Conservation (phyloP, 495 filamentous ascomycete species). For the Neurospora intermedia region DNA sequence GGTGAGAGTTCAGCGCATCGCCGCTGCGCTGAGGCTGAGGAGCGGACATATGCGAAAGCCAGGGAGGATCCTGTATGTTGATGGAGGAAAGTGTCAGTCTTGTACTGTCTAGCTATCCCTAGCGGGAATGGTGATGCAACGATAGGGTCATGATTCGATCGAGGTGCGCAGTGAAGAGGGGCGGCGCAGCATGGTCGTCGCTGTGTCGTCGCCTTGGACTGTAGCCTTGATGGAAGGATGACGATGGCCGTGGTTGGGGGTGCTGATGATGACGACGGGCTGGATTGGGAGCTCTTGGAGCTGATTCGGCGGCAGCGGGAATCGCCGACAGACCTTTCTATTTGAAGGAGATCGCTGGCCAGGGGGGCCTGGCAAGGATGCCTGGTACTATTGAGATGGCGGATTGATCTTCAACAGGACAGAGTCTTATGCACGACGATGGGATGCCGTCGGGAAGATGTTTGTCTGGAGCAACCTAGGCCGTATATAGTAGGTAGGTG, state of each 20-base stretch:
- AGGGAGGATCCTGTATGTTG: conserved; percentile 32
- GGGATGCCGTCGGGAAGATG: background rate
- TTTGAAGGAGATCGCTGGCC: background rate
- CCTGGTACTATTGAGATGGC: background rate
- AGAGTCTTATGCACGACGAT: background rate
- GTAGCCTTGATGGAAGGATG: background rate
- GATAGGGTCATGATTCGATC: conserved; percentile 2
- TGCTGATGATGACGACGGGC: conserved; percentile 1
- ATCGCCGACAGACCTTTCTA: background rate
- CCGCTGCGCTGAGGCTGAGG: conserved; percentile 25
- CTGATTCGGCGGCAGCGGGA: background rate
- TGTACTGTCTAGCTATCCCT: conserved; percentile 6
- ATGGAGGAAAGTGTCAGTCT: conserved; percentile 11
- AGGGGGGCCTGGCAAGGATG: background rate
- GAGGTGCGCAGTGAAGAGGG: background rate
- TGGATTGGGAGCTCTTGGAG: background rate
- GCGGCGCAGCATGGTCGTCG: conserved; percentile 5
- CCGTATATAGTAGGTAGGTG: background rate
- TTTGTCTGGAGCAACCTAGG: background rate
- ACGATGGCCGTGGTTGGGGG: background rate
- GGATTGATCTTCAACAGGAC: background rate
- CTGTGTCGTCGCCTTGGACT: background rate
- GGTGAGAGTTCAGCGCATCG: conserved; percentile 20
- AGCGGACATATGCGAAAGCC: conserved; percentile 40
- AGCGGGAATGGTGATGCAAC: background rate